Percentiles rank a stretch among this genome's conserved stretches.
Conservation (phyloP, 148 eudicot genomes). For the Cornus florida region DNA sequence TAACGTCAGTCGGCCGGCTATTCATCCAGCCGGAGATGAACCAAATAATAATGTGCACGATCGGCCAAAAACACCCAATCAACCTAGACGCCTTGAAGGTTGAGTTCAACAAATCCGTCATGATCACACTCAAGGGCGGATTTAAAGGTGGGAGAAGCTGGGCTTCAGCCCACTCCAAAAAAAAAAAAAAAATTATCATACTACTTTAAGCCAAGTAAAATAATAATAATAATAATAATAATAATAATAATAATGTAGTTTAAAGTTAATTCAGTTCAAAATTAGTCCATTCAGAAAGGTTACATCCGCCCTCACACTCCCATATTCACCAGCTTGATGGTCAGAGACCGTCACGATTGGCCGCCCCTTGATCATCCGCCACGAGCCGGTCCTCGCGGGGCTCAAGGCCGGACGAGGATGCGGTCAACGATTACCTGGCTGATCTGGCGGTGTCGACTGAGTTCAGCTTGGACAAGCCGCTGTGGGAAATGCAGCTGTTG, state of each 20-base stretch:
- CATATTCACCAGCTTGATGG: constrained; percentile 67
- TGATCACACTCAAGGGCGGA: constrained; percentile 51
- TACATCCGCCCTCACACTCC: no score
- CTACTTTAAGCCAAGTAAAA: no score
- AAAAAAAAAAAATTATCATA: no score
- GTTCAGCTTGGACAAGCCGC: constrained; percentile 52
- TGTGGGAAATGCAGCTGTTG: constrained; percentile 75
- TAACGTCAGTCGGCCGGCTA: constrained; percentile 45
- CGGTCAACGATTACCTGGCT: constrained; percentile 48
- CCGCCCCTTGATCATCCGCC: constrained; percentile 49
- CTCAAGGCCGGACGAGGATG: constrained; percentile 26
- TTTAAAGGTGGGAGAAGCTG: no score
- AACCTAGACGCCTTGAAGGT: constrained; percentile 35
- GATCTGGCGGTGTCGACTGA: constrained; percentile 62
- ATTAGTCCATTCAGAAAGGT: no score
- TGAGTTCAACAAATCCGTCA: constrained; percentile 37
- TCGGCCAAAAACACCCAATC: constrained; percentile 39
- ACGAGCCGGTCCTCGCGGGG: constrained; percentile 21
- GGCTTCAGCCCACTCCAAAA: no score
- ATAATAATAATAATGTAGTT: no score
- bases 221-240: no score
- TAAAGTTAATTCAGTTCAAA: no score
- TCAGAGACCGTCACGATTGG: constrained; percentile 42
- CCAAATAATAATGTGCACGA: constrained; percentile 48
- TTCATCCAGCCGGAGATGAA: constrained; percentile 47